Evolutionary conservation across 2,329 filamentous ascomycete species (phyloP).

Genomic region (Cryphonectria naterciae): DNA sequence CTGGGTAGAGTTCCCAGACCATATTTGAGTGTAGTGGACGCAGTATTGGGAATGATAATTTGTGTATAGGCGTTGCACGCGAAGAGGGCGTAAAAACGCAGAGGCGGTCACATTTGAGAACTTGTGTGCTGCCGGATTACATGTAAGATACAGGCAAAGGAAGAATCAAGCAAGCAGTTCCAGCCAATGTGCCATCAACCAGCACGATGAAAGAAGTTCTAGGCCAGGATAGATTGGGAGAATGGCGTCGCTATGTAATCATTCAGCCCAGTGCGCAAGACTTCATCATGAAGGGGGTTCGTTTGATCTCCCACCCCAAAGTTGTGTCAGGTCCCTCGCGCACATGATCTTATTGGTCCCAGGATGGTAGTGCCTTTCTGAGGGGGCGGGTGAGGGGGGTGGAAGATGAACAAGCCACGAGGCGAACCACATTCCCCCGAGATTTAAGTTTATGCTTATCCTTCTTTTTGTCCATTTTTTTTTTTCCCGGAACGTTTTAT

Average conservation of each 20-base stretch:
- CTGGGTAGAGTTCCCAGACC: neutral
- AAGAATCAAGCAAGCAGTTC: neutral
- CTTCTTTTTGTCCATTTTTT: neutral
- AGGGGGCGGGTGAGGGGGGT: neutral
- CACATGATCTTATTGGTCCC: slow-evolving; percentile 5
- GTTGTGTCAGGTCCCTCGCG: slow-evolving; percentile 13
- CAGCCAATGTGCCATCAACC: neutral
- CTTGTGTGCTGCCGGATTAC: neutral
- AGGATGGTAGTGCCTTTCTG: neutral
- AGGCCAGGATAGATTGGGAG: neutral
- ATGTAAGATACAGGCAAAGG: neutral
- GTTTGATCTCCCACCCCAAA: slow-evolving; percentile 24
- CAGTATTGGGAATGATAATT: neutral
- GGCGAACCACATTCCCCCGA: slow-evolving; percentile 11
- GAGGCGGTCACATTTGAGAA: neutral
- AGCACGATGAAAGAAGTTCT: neutral
- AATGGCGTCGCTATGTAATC: neutral
- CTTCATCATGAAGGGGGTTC: slow-evolving; percentile 6
- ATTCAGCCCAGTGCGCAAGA: neutral
- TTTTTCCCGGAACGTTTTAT: neutral
- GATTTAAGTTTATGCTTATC: slow-evolving; percentile 25
- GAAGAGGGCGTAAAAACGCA: neutral
- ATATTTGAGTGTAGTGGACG: neutral
- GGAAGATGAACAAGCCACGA: slow-evolving; percentile 9
- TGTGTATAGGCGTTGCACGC: neutral